Evolutionary conservation across 176 grass and related monocot species (phyloP).

Genomic region (Oropetium thomaeum): DNA sequence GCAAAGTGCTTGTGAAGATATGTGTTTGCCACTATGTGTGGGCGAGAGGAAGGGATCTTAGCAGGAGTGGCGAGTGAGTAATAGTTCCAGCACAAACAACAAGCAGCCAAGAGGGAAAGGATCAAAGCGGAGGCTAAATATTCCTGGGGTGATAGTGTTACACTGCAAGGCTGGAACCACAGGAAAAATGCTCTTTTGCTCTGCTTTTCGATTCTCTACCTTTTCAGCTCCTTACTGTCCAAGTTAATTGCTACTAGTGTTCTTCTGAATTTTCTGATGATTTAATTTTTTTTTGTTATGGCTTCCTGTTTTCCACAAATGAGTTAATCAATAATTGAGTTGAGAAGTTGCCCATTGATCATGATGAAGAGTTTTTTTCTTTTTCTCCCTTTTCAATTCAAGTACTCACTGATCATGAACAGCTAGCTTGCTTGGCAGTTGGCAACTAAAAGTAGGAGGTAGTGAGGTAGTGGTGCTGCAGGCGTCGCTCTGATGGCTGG

Average conservation of each 20-base stretch:
- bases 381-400: background rate
- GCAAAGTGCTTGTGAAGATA: background rate
- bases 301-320: background rate
- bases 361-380: background rate
- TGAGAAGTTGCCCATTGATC: background rate
- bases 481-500: constrained; percentile 15
- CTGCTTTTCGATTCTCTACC: background rate
- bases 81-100: background rate
- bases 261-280: background rate
- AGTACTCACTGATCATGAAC: constrained; percentile 8
- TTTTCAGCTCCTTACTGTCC: background rate
- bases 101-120: constrained; percentile 22
- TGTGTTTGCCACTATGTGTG: constrained; percentile 8
- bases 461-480: constrained; percentile 42
- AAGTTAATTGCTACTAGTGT: background rate
- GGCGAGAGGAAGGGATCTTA: constrained; percentile 31
- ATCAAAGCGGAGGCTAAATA: constrained; percentile 18
- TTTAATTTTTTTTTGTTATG: background rate
- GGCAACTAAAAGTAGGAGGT: constrained; percentile 36
- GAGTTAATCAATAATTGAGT: background rate
- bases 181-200: background rate
- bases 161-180: constrained; percentile 47
- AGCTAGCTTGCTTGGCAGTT: constrained; percentile 40
- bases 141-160: constrained; percentile 38
- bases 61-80: constrained; percentile 44